Percentiles rank a stretch among this genome's conserved stretches.
Evolutionary conservation across 179 eudicot species (phyloP).

Genomic region (Beta corolliflora): DNA sequence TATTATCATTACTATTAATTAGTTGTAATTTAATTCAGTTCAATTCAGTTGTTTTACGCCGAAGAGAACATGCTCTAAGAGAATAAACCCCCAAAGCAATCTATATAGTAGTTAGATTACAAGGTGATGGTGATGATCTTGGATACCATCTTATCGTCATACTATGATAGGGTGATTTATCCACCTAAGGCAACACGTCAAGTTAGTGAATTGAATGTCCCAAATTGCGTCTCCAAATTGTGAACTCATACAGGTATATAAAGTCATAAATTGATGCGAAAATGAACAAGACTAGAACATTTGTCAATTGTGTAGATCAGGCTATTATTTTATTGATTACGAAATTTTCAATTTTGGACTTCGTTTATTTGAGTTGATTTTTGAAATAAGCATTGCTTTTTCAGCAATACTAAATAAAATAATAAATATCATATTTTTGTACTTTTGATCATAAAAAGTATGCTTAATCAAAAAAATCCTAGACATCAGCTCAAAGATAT

Average conservation of each 20-base stretch:
- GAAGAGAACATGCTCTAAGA: too few relatives aligned
- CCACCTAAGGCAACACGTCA: too few relatives aligned
- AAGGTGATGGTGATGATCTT: too few relatives aligned
- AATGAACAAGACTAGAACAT: neutral
- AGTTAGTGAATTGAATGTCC: neutral
- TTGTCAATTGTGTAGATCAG: neutral
- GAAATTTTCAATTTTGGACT: neutral
- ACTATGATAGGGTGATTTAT: too few relatives aligned
- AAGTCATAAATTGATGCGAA: neutral
- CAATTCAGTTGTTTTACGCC: too few relatives aligned
- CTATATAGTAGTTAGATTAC: too few relatives aligned
- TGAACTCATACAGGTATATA: neutral
- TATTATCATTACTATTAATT: too few relatives aligned
- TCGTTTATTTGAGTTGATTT: neutral
- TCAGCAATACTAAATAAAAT: neutral
- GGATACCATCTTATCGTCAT: too few relatives aligned
- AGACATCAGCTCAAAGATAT: too few relatives aligned
- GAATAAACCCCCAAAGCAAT: too few relatives aligned
- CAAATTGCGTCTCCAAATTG: neutral
- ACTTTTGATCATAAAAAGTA: neutral
- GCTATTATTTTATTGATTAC: neutral
- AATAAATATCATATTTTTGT: neutral
- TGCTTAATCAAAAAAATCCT: too few relatives aligned
- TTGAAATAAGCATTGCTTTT: neutral
- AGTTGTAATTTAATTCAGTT: too few relatives aligned